Conservation (phyloP, 805 yeast species). For the Candida glaebosa region DNA sequence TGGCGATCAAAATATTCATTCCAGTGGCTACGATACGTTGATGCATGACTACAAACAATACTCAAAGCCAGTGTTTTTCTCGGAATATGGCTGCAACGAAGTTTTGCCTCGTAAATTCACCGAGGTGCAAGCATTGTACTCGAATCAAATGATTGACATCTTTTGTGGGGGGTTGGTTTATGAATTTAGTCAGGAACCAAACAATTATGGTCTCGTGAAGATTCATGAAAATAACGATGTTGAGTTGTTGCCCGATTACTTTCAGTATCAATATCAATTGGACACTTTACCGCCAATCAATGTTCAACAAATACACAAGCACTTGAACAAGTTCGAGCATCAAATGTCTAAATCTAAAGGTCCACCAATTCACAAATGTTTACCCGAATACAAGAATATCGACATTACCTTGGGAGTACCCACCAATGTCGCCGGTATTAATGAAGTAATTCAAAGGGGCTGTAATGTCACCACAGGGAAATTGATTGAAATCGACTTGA, state of each 20-base stretch:
- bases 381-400: conserved; percentile 28
- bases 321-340: neutral
- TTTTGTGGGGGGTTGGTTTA: conserved; percentile 86
- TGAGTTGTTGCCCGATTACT: conserved; percentile 41
- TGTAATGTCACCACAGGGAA: conserved; percentile 47
- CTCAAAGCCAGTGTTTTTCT: conserved; percentile 76
- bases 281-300: conserved; percentile 28
- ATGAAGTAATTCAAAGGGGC: conserved; percentile 45
- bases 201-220: conserved; percentile 74
- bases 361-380: conserved; percentile 27
- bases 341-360: conserved; percentile 1
- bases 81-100: conserved; percentile 87
- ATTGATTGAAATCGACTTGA: conserved; percentile 42
- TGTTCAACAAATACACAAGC: conserved; percentile 6
- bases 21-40: conserved; percentile 67
- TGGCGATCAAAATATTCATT: conserved; percentile 77
- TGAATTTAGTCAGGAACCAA: conserved; percentile 75
- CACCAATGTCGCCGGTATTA: conserved; percentile 28
- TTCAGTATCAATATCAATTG: conserved; percentile 42
- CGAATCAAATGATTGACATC: conserved; percentile 66
- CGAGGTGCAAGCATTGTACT: conserved; percentile 68
- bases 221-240: conserved; percentile 40
- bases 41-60: conserved; percentile 67
- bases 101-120: conserved; percentile 76
- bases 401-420: conserved; percentile 47